phyloP scores from a whole-genome alignment of 2,329 filamentous ascomycete genomes.

The Lojkania enalia region DNA sequence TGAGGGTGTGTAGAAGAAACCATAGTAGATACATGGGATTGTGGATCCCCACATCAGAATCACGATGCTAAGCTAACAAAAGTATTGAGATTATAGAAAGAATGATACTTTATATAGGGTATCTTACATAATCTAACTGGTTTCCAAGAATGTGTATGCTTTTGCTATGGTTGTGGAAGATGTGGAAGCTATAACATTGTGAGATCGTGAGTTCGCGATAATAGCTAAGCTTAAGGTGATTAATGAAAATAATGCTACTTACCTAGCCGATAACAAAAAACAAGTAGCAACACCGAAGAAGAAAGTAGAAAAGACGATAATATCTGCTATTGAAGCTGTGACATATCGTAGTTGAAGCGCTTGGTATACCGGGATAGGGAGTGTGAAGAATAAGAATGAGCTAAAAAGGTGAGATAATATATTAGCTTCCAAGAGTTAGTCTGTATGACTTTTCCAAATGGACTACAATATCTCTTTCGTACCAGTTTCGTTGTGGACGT shows the following conservation, averaged over 20 bases:
- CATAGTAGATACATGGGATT: slow-evolving; percentile 21
- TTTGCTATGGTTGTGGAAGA: slow-evolving; percentile 22
- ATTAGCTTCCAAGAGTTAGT: too few relatives aligned
- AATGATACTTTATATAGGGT: too few relatives aligned
- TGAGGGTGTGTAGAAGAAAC: slow-evolving; percentile 14
- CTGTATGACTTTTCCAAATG: too few relatives aligned
- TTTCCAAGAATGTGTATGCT: slow-evolving; percentile 11
- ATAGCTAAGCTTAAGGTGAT: background rate
- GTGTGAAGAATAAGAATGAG: slow-evolving; percentile 45
- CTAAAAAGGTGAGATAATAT: slow-evolving; percentile 54
- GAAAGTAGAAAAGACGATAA: slow-evolving; percentile 50
- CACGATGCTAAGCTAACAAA: slow-evolving; percentile 22
- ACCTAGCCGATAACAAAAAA: slow-evolving; percentile 53
- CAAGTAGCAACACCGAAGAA: slow-evolving; percentile 52
- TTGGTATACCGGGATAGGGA: slow-evolving; percentile 46
- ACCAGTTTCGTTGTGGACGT: slow-evolving; percentile 45
- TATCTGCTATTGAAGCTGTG: slow-evolving; percentile 42
- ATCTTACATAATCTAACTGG: slow-evolving; percentile 18
- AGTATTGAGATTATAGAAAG: too few relatives aligned
- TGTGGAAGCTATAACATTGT: slow-evolving; percentile 17
- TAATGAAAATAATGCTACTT: too few relatives aligned
- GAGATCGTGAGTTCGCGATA: background rate
- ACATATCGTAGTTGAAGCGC: slow-evolving; percentile 44
- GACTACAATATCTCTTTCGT: too few relatives aligned
- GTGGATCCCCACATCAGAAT: slow-evolving; percentile 24